Base-by-base conservation (phyloP, 306 rosid species). In the Corylus avellana region DNA sequence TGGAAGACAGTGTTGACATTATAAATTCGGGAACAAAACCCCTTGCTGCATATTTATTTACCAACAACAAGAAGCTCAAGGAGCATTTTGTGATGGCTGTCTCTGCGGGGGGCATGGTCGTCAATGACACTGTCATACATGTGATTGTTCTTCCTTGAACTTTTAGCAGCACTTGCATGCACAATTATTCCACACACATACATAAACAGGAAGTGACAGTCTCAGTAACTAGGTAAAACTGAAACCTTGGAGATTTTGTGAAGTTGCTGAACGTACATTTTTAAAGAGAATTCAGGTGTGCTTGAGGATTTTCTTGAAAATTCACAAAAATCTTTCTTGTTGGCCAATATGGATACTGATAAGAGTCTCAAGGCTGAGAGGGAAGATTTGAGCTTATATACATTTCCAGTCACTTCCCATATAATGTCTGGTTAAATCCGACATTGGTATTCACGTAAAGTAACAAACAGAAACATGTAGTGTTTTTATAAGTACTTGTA, bases 21-120 rank as follows among this genome's bases (percentile, higher is more conserved):
- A 92, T 96, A 77, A 87, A 82, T 77, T 90, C 99, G 6, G 93
- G 90, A 77, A 1, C 99, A 79, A 96, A 96, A 84, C 99, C 99
- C 54, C 98, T 96, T 7, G 99, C 99, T 32, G 99, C 99, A n/a
- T 96, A 96, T 84, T 62, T 96, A 75, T 96, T 96, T 77, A 89
- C 99, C 75, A 87, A 62, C 87, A 88, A 90, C 71, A 85, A 91
- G 80, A 85, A 78, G 82, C 92, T 96, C 76, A 96, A 87, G 92
- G 90, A 96, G 81, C 78, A 56, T 67, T 96, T 96, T 78, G 97
- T 96, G 50, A 54, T 1, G 75, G 77, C 70, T 7, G 72, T 96
- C 76, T 91, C 99, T 47, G 98, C 99, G 3, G 98, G 99, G 62
- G 99, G 97, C 72, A n/a, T 96, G 89, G 85, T 86, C 46, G 53